Base-by-base conservation (phyloP, 116 monocot species). In the Iris pallida region DNA sequence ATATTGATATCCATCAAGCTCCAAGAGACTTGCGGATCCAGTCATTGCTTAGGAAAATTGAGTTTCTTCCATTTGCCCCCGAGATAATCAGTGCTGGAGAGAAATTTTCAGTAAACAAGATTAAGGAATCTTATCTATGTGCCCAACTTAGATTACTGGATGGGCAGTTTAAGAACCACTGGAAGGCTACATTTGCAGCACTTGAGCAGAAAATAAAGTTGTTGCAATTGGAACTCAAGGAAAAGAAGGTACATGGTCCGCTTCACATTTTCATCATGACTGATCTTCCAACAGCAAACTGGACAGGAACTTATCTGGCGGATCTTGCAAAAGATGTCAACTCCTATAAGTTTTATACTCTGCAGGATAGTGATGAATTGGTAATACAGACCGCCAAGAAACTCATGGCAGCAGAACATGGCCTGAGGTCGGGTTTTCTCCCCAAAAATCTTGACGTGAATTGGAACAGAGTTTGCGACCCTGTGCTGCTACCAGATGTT, bases 111-210 rank as follows among this genome's bases (percentile, higher is more conserved):
- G 9, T 44, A 19, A 84, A 74, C 45, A 78, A 57, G 8, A 93
- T 98, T 61, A 83, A 82, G 68, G 74, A 68, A 45, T 88, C 90
- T 8, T 98, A 85, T 79, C 69, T 98, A 5, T 98, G 93, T 74
- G 93, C 88, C 4, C 98, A 93, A 64, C 79, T 98, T 42, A 81
- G 98, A 59, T 74, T 98, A 52, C 76, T 98, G 20, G 97, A 98
- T 77, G 92, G 97, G 30, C 92, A 88, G 57, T 98, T 98, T 58
- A 98, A 92, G 70, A 92, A 98, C 73, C 90, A 93, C 44, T 88
- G 93, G 93, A 88, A 81, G 61, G 9, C 73, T 59, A 90, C 98
- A 60, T 93, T 30, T 68, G 73, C 79, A 59, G 79, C 73, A 17
- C 53, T 98, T 7, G 60, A 82, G 61, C 63, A 92, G 69, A 90